These are phyloP conservation scores for Penicillium fimorum DNA, from an alignment of 495 filamentous ascomycete species.

Conservation along the genomic window DNA sequence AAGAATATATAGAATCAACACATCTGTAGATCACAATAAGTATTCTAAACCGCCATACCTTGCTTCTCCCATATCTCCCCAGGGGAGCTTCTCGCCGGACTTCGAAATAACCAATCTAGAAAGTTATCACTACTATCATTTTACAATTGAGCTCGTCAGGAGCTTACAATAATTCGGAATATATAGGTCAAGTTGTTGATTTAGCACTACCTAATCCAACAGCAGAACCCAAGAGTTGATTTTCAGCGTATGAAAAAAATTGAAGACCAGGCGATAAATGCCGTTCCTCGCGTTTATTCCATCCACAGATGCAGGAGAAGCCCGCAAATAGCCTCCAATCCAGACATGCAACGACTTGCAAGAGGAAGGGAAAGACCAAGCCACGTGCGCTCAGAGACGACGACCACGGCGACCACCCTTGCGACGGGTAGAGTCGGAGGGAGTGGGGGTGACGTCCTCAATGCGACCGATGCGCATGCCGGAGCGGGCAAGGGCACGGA, in stretches of 20 bases:
- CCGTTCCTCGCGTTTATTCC: slow-evolving; percentile 61
- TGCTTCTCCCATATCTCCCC: slow-evolving; percentile 9
- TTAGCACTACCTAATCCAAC: slow-evolving; percentile 25
- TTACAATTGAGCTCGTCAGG: not conserved
- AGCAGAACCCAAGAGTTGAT: slow-evolving; percentile 29
- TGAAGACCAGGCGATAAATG: slow-evolving; percentile 57
- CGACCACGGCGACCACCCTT: slow-evolving; percentile 99
- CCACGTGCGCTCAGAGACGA: slow-evolving; percentile 74
- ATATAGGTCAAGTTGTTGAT: slow-evolving; percentile 24
- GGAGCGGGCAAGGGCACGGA: slow-evolving; percentile 95
- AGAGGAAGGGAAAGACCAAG: slow-evolving; percentile 28
- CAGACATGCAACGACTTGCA: slow-evolving; percentile 33
- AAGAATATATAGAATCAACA: not conserved
- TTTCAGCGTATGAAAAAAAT: slow-evolving; percentile 45
- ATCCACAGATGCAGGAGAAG: slow-evolving; percentile 47
- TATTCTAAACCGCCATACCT: not conserved
- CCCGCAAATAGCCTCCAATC: slow-evolving; percentile 38
- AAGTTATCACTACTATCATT: not conserved
- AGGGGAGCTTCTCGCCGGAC: slow-evolving; percentile 18
- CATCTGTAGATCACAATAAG: not conserved
- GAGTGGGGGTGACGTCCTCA: slow-evolving; percentile 98
- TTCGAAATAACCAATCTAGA: not conserved
- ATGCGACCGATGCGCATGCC: slow-evolving; percentile 99
- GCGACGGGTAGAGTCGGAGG: slow-evolving; percentile 96
- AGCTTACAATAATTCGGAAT: not conserved